Evolutionary conservation across 108 stramenopile species (phyloP).

Genomic region (Nitzschia putrida): DNA sequence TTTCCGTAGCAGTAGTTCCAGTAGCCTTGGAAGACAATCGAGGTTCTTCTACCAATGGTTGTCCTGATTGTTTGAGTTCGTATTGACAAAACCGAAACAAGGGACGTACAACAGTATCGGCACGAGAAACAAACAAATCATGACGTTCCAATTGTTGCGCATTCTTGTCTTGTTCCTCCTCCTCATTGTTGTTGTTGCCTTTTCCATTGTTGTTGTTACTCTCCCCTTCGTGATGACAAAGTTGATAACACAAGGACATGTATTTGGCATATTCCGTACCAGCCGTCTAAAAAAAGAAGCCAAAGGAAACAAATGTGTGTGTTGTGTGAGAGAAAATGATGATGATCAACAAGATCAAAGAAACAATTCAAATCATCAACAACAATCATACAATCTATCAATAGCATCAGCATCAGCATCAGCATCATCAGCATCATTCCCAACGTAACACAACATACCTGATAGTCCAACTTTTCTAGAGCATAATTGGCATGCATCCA

Average conservation of each 20-base stretch:
- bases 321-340: neutral
- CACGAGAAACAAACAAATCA: slow-evolving; percentile 75
- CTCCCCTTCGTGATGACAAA: slow-evolving; percentile 20
- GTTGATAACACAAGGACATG: slow-evolving; percentile 38
- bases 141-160: slow-evolving; percentile 53
- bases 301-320: neutral
- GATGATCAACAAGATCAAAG: slow-evolving; percentile 3
- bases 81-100: slow-evolving; percentile 78
- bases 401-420: neutral
- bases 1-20: slow-evolving; percentile 3
- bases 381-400: neutral
- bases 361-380: neutral
- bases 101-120: slow-evolving; percentile 68
- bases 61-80: slow-evolving; percentile 55
- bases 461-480: slow-evolving; percentile 50
- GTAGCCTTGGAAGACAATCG: slow-evolving; percentile 17
- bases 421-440: too few species aligned
- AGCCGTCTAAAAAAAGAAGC: slow-evolving; percentile 47
- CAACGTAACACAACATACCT: slow-evolving; percentile 40
- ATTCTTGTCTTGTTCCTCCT: slow-evolving; percentile 13
- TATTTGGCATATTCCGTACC: slow-evolving; percentile 58
- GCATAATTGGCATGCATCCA: slow-evolving; percentile 79
- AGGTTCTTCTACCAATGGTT: slow-evolving; percentile 37
- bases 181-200: slow-evolving; percentile 3
- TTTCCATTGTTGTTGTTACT: too few species aligned